These are phyloP conservation scores for Penicillium fuscoglaucum DNA, from an alignment of 2,329 filamentous ascomycete genomes.

Conservation along the genomic window DNA sequence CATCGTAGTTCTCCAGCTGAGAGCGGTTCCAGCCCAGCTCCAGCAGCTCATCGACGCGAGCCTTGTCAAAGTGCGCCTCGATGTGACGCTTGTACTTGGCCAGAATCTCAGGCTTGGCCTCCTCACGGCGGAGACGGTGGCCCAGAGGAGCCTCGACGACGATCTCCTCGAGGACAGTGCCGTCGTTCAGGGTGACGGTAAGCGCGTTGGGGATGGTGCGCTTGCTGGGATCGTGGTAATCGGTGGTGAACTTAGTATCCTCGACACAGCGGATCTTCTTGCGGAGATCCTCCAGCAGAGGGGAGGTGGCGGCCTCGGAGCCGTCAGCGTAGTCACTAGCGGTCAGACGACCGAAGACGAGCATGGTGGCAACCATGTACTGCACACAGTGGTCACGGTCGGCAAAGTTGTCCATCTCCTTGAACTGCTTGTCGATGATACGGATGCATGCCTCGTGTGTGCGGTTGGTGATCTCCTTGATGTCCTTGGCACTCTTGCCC, in stretches of 20 bases:
- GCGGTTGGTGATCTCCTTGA: constrained; percentile 88
- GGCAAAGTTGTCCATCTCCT: constrained; percentile 99
- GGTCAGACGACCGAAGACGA: constrained; percentile 89
- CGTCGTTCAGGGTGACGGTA: constrained; percentile 91
- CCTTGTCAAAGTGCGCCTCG: constrained; percentile 74
- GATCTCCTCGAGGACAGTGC: constrained; percentile 85
- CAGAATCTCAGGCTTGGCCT: constrained; percentile 96
- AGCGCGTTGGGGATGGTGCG: constrained; percentile 97
- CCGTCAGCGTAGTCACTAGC: constrained; percentile 93
- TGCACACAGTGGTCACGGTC: constrained; percentile 99
- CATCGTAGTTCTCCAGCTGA: constrained; percentile 74
- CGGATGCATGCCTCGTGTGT: constrained; percentile 98
- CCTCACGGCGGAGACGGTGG: constrained; percentile 84
- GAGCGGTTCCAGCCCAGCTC: constrained; percentile 73
- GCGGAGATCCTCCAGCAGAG: constrained; percentile 85
- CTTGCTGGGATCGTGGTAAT: constrained; percentile 92
- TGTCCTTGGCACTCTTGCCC: constrained; percentile 91
- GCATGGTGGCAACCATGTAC: constrained; percentile 98
- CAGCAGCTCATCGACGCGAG: constrained; percentile 78
- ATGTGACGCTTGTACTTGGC: constrained; percentile 95
- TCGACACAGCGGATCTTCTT: constrained; percentile 95
- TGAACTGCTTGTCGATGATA: constrained; percentile 99
- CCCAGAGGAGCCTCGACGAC: constrained; percentile 92
- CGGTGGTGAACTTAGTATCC: constrained; percentile 87
- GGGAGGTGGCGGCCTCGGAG: constrained; percentile 84